Conservation (phyloP, 2,329 filamentous ascomycete genomes). For the Pseudogymnoascus destructans region DNA sequence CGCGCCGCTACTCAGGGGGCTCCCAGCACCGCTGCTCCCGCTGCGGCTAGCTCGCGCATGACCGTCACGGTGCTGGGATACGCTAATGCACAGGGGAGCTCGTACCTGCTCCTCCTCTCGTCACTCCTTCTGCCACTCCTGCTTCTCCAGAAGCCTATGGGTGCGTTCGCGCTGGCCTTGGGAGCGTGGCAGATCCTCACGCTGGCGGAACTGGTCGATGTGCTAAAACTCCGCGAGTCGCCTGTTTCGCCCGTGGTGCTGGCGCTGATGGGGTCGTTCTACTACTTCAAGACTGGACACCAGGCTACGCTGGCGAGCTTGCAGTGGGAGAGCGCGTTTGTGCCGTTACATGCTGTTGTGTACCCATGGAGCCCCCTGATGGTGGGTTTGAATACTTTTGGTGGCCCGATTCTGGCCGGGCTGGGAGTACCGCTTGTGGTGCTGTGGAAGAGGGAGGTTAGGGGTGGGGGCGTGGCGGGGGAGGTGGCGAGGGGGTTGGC, state of each 20-base stretch:
- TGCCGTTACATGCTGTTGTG: conserved; percentile 65
- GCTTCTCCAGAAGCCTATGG: conserved; percentile 88
- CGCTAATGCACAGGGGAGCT: conserved; percentile 81
- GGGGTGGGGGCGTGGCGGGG: conserved; percentile 38
- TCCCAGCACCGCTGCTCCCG: conserved; percentile 24
- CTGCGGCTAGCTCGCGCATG: conserved; percentile 25
- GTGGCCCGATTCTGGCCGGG: conserved; percentile 72
- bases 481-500: conserved; percentile 57
- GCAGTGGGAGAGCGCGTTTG: conserved; percentile 93
- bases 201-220: conserved; percentile 50
- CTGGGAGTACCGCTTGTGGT: conserved; percentile 67
- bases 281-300: conserved; percentile 97
- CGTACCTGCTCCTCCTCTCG: conserved; percentile 72
- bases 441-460: conserved; percentile 79
- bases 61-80: conserved; percentile 77
- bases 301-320: conserved; percentile 78
- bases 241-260: conserved; percentile 75
- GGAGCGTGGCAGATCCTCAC: conserved; percentile 83
- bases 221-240: conserved; percentile 46
- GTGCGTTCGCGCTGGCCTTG: conserved; percentile 67
- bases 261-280: conserved; percentile 78
- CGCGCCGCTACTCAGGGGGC: neutral
- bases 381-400: conserved; percentile 76
- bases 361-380: conserved; percentile 85
- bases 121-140: conserved; percentile 67